Conservation (phyloP, 2,329 filamentous ascomycete genomes). For the Capronia americana region DNA sequence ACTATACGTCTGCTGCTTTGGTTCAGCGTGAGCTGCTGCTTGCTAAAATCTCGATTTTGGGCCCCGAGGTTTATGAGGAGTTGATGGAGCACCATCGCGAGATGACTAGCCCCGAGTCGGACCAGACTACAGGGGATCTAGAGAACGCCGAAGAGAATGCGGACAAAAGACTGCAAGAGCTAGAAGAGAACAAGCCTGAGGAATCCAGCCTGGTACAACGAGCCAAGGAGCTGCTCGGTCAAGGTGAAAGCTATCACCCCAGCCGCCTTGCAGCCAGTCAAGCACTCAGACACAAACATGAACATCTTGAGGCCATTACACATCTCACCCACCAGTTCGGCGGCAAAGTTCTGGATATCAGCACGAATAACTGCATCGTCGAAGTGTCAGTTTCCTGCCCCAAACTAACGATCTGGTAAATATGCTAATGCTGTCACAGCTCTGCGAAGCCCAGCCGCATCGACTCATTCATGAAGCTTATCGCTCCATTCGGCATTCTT, state of each 20-base stretch:
- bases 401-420: constrained; percentile 34
- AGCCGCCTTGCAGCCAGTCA: constrained; percentile 83
- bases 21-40: constrained; percentile 95
- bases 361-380: constrained; percentile 97
- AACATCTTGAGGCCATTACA: constrained; percentile 95
- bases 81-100: constrained; percentile 93
- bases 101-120: constrained; percentile 67
- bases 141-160: constrained; percentile 47
- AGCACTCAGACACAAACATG: constrained; percentile 93
- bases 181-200: constrained; percentile 47
- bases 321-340: constrained; percentile 97
- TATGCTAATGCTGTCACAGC: constrained; percentile 50
- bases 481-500: constrained; percentile 91
- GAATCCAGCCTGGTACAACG: constrained; percentile 35
- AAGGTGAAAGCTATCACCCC: constrained; percentile 78
- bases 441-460: constrained; percentile 93
- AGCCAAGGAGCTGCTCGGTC: constrained; percentile 39
- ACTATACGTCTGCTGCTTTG: constrained; percentile 90
- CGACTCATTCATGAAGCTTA: constrained; percentile 96
- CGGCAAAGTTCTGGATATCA: constrained; percentile 96
- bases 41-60: constrained; percentile 94
- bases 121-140: constrained; percentile 37
- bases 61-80: constrained; percentile 98
- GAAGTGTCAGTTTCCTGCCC: constrained; percentile 73
- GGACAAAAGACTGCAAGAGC: constrained; percentile 43